Evolutionary conservation across 2,329 filamentous ascomycete genomes (phyloP), one percentile per base, ranked within the genome.

Genomic region (Drechslera avenae): DNA sequence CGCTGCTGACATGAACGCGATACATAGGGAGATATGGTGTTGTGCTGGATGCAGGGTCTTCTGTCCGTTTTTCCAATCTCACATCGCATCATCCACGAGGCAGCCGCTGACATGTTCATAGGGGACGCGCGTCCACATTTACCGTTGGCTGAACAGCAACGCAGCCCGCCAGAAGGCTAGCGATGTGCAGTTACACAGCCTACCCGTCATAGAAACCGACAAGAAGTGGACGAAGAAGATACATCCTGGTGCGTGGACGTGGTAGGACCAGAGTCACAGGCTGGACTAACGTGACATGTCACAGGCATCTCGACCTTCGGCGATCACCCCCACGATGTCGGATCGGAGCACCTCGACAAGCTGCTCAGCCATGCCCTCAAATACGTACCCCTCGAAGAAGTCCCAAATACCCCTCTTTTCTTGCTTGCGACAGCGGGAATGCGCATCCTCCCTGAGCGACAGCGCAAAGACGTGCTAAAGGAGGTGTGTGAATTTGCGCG

Each of bases 11-110:
- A 37, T 50, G n/a, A 35, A 39, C n/a, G 46, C 34, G 41, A 56
- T 50, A 39, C 54, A 35, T 54, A 83, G 81, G 81, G 80, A 79
- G 80, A 78, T 97, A 95, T 81, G 94, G 92, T 72, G 90, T 97
- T 66, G 92, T 99, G 71, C 84, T 99, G 69, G 94, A 99, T 82
- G 94, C 94, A 73, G 94, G 94, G 64, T 97, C 94, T 75, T 97
- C 94, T 67, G 83, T 84, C 76, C 59, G 79, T 73, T n/a, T 30
- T 19, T 26, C 6, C 35, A 5, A 26, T 32, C 23, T 28, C 26
- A 28, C 3, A 28, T 12, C 12, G 31, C 14, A 6, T n/a, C 35
- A 18, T 17, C 18, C n/a, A 44, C 41, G 50, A 7, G 36, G 36
- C 39, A 31, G 39, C 48, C 39, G 52, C 59, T 69, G 39, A 70